Evolutionary conservation across 345 rosid genomes (phyloP).

Genomic region (Dovyalis caffra): DNA sequence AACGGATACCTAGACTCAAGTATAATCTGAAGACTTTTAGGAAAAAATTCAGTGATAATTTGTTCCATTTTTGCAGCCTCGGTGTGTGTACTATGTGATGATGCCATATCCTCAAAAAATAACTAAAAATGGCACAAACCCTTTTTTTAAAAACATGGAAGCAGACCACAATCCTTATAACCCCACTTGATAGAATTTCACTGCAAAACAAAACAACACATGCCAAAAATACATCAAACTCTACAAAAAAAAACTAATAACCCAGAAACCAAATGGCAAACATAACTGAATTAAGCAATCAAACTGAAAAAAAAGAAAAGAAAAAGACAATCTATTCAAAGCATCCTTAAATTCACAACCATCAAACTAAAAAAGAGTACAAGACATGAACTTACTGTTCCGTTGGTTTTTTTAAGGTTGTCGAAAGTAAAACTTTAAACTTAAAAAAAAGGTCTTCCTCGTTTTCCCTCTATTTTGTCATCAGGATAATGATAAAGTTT

Average conservation of each 20-base stretch:
- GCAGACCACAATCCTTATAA: background rate
- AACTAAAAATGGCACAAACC: constrained; percentile 14
- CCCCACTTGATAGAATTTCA: constrained; percentile 6
- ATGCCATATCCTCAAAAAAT: constrained; percentile 39
- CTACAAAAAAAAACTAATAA: background rate
- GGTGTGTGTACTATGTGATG: constrained; percentile 52
- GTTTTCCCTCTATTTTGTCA: background rate
- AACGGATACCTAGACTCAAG: constrained; percentile 85
- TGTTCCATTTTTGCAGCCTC: constrained; percentile 84
- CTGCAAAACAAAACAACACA: constrained; percentile 24
- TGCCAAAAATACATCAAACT: constrained; percentile 12
- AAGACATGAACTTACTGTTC: background rate
- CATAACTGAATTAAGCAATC: background rate
- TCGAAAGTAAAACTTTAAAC: background rate
- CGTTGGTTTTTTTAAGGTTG: background rate
- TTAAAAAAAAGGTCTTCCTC: background rate
- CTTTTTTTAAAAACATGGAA: constrained; percentile 19
- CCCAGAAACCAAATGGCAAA: background rate
- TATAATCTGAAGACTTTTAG: constrained; percentile 86
- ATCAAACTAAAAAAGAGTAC: background rate
- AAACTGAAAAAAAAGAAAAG: background rate
- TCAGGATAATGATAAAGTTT: background rate
- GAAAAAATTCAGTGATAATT: constrained; percentile 79
- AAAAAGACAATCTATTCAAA: background rate
- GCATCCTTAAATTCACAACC: background rate